Evolutionary conservation across 2,329 filamentous ascomycete species (phyloP).

Genomic region (Talaromyces sp.): DNA sequence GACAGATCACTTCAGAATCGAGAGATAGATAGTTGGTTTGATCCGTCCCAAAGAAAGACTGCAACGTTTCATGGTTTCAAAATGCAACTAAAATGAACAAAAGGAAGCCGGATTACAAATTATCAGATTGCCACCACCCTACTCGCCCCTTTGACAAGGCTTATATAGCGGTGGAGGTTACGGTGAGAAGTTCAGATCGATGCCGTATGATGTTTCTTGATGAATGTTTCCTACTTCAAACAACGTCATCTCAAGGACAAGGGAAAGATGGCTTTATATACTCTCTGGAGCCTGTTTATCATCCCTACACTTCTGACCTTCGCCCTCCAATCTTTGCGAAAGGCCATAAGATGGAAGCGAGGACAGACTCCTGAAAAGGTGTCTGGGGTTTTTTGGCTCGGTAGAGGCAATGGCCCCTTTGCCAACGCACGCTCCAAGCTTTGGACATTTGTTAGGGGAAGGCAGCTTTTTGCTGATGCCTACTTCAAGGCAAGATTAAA

Average conservation of each 20-base stretch:
- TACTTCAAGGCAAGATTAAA: not conserved
- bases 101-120: not conserved
- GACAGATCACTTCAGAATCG: not conserved
- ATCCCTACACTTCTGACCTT: not conserved
- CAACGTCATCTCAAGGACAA: not conserved
- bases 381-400: constrained; percentile 7
- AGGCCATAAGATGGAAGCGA: not conserved
- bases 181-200: not conserved
- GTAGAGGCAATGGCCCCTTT: not conserved
- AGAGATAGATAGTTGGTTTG: not conserved
- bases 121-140: not conserved
- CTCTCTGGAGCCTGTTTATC: not conserved
- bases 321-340: not conserved
- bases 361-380: not conserved
- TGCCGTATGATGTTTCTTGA: not conserved
- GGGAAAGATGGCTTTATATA: not conserved
- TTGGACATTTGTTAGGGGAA: not conserved
- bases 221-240: not conserved
- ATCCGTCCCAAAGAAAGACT: not conserved
- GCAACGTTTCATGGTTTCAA: not conserved
- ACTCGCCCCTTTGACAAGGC: not conserved
- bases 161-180: not conserved
- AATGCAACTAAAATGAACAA: not conserved
- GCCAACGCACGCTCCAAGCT: constrained; percentile 3
- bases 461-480: constrained; percentile 2